Evolutionary conservation across 2,329 filamentous ascomycete genomes (phyloP).

Genomic region (Seiridium cupressi): DNA sequence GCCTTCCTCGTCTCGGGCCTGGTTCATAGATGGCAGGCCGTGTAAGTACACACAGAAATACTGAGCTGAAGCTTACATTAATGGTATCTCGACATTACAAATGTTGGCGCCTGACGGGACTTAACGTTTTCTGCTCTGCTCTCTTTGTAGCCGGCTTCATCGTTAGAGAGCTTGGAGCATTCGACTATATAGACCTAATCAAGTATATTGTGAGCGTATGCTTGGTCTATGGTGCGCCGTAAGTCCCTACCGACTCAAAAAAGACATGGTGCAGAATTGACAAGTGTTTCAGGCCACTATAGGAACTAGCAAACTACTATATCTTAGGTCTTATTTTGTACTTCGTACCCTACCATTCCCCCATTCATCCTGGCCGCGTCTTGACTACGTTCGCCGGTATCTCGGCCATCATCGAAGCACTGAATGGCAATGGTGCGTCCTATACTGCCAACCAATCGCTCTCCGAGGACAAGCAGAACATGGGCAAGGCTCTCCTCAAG

Average conservation of each 20-base stretch:
- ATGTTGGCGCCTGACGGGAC: conserved; percentile 52
- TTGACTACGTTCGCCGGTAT: conserved; percentile 40
- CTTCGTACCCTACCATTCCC: conserved; percentile 56
- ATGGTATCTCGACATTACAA: conserved; percentile 45
- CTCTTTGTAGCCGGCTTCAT: conserved; percentile 57
- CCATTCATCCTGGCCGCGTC: conserved; percentile 40
- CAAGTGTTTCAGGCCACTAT: conserved; percentile 40
- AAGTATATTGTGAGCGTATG: conserved; percentile 42
- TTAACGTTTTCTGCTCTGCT: conserved; percentile 53
- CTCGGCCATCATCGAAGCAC: conserved; percentile 44
- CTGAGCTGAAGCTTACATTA: background rate
- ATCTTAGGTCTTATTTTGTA: conserved; percentile 54
- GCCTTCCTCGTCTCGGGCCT: conserved; percentile 36
- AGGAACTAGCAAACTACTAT: conserved; percentile 57
- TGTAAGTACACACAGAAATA: conserved; percentile 36
- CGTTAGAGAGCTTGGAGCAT: conserved; percentile 44
- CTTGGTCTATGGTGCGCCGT: conserved; percentile 33
- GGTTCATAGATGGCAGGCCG: conserved; percentile 40
- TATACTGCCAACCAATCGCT: conserved; percentile 45
- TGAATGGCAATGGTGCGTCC: conserved; percentile 48
- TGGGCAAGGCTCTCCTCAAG: conserved; percentile 47
- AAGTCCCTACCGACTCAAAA: conserved; percentile 10
- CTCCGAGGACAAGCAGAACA: conserved; percentile 31
- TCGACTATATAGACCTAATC: conserved; percentile 39
- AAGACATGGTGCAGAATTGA: background rate